A percentile compares a stretch with the other conserved stretches of the same genome.
phyloP scores from a whole-genome alignment of 2,329 filamentous ascomycete species.

The Colletotrichum truncatum region DNA sequence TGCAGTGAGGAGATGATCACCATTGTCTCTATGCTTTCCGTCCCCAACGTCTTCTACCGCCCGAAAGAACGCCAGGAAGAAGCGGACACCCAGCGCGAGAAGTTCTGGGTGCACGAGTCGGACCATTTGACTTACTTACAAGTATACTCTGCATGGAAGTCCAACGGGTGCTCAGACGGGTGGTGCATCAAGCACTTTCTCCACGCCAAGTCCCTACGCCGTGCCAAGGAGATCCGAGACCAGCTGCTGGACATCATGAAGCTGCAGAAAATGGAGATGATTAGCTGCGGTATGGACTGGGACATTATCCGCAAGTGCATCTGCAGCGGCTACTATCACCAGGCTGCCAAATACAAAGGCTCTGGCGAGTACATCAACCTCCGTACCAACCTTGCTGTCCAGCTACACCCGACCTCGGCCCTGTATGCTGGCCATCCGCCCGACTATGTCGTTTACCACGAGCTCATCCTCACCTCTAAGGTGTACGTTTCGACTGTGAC shows the following conservation, averaged over 20 bases:
- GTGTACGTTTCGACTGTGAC: slow-evolving; percentile 99
- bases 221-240: slow-evolving; percentile 93
- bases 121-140: slow-evolving; percentile 96
- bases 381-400: slow-evolving; percentile 91
- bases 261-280: slow-evolving; percentile 88
- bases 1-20: slow-evolving; percentile 99
- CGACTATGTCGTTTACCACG: slow-evolving; percentile 98
- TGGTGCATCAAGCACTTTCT: slow-evolving; percentile 96
- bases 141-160: slow-evolving; percentile 94
- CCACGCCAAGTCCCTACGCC: slow-evolving; percentile 90
- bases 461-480: slow-evolving; percentile 94
- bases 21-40: slow-evolving; percentile 97
- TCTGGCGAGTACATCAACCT: slow-evolving; percentile 98
- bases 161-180: slow-evolving; percentile 86
- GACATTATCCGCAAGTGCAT: slow-evolving; percentile 96
- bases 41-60: slow-evolving; percentile 95
- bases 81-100: slow-evolving; percentile 92
- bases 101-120: slow-evolving; percentile 98
- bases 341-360: slow-evolving; percentile 94
- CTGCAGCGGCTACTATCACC: slow-evolving; percentile 97
- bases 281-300: slow-evolving; percentile 95
- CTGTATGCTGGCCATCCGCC: slow-evolving; percentile 95
- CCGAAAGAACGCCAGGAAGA: slow-evolving; percentile 97
- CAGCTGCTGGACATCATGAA: slow-evolving; percentile 95
- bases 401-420: slow-evolving; percentile 92